Conservation (phyloP, 2,329 filamentous ascomycete species). For the Knoxdaviesia capensis region DNA sequence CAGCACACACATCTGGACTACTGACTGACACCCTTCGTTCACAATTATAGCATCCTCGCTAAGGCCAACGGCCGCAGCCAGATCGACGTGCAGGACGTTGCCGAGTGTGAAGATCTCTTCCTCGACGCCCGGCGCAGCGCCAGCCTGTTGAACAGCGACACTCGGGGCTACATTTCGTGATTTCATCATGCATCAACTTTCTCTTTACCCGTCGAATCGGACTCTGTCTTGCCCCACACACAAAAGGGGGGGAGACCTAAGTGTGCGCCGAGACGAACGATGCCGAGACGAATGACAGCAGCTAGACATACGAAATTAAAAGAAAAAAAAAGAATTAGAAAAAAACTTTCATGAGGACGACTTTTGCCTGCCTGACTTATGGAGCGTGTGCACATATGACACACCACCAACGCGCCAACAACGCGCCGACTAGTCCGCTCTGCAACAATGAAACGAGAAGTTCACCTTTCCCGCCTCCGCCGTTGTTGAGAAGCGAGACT, state of each 20-base stretch:
- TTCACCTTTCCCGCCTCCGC: too few species aligned
- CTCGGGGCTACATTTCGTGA: slow-evolving; percentile 45
- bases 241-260: background rate
- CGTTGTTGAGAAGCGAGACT: too few species aligned
- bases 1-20: too few species aligned
- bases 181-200: background rate
- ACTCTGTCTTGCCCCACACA: background rate
- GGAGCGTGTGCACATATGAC: too few species aligned
- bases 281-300: too few species aligned
- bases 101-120: slow-evolving; percentile 68
- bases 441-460: too few species aligned
- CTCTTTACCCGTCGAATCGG: background rate
- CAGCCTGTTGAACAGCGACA: slow-evolving; percentile 41
- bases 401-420: too few species aligned
- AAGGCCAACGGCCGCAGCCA: slow-evolving; percentile 60
- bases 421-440: too few species aligned
- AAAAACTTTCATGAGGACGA: too few species aligned
- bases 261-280: background rate
- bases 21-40: slow-evolving; percentile 1
- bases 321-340: too few species aligned
- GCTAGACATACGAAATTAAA: too few species aligned
- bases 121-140: slow-evolving; percentile 67
- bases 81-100: slow-evolving; percentile 59
- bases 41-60: slow-evolving; percentile 50
- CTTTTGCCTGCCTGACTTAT: too few species aligned